Evolutionary conservation across 345 rosid genomes (phyloP), one percentile per base, ranked within the genome.

Genomic region (Populus simonii): DNA sequence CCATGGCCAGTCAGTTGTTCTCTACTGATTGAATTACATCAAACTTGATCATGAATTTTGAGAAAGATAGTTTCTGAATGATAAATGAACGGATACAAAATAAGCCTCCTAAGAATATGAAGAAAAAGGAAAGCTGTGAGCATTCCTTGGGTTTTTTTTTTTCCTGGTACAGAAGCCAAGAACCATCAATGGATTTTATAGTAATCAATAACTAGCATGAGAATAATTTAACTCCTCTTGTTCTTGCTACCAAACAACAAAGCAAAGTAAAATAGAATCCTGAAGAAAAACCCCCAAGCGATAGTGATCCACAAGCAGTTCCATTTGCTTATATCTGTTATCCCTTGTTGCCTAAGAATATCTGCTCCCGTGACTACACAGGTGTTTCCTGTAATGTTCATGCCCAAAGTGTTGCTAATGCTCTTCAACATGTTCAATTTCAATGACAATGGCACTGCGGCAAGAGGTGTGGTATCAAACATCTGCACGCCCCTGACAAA

Each of bases 181-280:
- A 59, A 10, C 27, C 62, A 57, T 23, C 62, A 22, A 22, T n/a
- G 11, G n/a, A 9, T 3, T 59, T n/a, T 59, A 23, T 12, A n/a
- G 63, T 23, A 4, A 59, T 59, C 27, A 23, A 59, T 59, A n/a
- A 59, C 63, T 23, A n/a, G 63, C 47, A 43, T 43, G 47, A 13
- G 12, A 10, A 12, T 43, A 10, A 43, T 29, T 78, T 62, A 85
- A 53, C 70, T 78, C 68, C 84, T 83, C 66, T 76, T 85, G 23
- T 85, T 85, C 74, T 78, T 83, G 78, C 84, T 80, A 7, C 88
- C 85, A 49, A 85, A 12, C 77, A 83, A 23, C 79, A 85, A 66
- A 69, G 77, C 36, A 23, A 83, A 55, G 55, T 85, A 80, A 73
- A 85, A 85, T 45, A 85, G 72, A 62, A 79, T 49, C 70, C 84